Base-by-base conservation (phyloP, 768 basidiomycete species). In the Suillus luteus region DNA sequence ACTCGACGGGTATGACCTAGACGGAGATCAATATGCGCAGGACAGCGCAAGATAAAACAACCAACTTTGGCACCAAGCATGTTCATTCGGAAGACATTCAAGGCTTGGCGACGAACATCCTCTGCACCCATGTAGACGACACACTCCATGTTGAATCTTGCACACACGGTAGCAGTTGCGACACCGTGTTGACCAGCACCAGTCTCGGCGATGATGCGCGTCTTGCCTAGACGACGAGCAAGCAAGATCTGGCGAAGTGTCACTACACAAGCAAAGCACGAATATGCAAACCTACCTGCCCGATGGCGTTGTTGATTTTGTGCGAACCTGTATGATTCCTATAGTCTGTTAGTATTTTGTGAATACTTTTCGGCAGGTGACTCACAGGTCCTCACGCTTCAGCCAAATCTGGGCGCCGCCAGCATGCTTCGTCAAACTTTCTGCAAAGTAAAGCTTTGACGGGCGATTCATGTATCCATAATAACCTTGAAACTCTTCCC, bases 151-250 rank as follows among this genome's bases (percentile, higher is more conserved):
- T 93, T 96, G 70, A 99, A 99, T 69, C 92, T 91, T 27, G 97
- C 97, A 69, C 97, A 99, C 27, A 94, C 97, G 6, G 97, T 99
- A 1, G 97, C 97, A 55, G 97, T 99, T 24, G 97, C 97, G 37
- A 99, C 97, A 74, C 97, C 97, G 75, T 99, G 97, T 75, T 99
- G 97, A 17, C 97, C 97, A 1, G 97, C 97, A 66, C 97, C 97
- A 1, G 97, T 99, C 81, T 99, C 97, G 38, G 97, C 97, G 68
- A 99, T 99, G 71, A 99, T 99, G 61, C 96, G 87, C 44, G 83
- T 97, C 80, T 99, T 99, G 22, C 97, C 97, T 64, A 99, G 80
- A 52, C 97, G 87, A 54, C 86, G 85, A n/a, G 97, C 97, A 33
- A 99, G 86, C 19, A 99, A 82, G 65, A 99, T 96, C 91, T 96